Conservation (phyloP, 2,329 filamentous ascomycete genomes). For the Tothia fuscella region DNA sequence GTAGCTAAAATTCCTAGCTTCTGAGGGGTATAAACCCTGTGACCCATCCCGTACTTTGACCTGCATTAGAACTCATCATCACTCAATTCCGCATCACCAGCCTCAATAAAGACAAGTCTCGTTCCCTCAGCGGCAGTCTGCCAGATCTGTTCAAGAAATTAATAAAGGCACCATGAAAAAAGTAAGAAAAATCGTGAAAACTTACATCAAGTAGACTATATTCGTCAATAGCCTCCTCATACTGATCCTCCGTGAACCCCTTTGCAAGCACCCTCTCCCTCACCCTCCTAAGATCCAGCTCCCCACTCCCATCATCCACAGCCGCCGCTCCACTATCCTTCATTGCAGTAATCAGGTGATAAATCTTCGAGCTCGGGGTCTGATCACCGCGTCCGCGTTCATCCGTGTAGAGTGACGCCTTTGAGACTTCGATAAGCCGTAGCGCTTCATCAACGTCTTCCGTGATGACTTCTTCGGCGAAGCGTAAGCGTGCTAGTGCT, state of each 20-base stretch:
- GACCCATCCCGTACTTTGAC: too few relatives aligned
- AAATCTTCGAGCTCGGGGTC: slow-evolving; percentile 81
- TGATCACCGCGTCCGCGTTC: slow-evolving; percentile 44
- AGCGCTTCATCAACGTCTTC: slow-evolving; percentile 95
- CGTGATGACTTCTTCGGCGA: slow-evolving; percentile 70
- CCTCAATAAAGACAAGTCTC: slow-evolving; percentile 42
- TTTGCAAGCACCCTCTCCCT: slow-evolving; percentile 87
- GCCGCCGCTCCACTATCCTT: slow-evolving; percentile 71
- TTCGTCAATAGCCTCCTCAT: slow-evolving; percentile 74
- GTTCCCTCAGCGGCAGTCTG: slow-evolving; percentile 44
- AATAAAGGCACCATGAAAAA: slow-evolving; percentile 16
- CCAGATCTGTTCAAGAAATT: slow-evolving; percentile 34
- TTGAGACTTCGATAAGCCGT: slow-evolving; percentile 82
- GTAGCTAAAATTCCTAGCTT: too few relatives aligned
- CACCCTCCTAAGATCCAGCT: slow-evolving; percentile 79
- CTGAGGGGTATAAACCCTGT: too few relatives aligned
- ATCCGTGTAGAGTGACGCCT: slow-evolving; percentile 75
- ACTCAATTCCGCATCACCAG: slow-evolving; percentile 31
- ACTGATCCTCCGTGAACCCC: slow-evolving; percentile 92
- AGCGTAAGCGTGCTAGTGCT: slow-evolving; percentile 82
- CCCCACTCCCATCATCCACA: slow-evolving; percentile 63
- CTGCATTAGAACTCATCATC: too few relatives aligned
- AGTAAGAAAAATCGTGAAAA: slow-evolving; percentile 20
- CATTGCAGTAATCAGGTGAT: slow-evolving; percentile 83
- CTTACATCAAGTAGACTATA: slow-evolving; percentile 84